Conservation (phyloP, 345 rosid species). For the Salix udensis region DNA sequence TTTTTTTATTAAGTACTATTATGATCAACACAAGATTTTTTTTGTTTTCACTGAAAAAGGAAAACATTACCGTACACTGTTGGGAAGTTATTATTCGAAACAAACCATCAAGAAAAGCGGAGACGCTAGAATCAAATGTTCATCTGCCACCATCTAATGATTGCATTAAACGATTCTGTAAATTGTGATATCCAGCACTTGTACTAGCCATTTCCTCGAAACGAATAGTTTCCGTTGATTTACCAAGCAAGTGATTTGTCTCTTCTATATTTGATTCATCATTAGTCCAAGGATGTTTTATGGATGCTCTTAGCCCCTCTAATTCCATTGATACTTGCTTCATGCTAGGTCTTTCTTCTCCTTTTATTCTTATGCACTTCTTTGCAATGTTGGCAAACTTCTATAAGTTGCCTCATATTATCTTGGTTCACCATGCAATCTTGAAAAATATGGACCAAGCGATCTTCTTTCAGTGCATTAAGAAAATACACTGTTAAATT, state of each 20-base stretch:
- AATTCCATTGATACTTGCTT: slow-evolving; percentile 1
- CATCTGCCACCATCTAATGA: neutral
- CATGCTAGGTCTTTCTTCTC: slow-evolving; percentile 6
- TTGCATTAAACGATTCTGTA: slow-evolving; percentile 3
- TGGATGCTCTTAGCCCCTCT: neutral
- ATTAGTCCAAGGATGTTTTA: too few relatives aligned
- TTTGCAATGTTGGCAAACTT: neutral
- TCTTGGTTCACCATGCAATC: neutral
- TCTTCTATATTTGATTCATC: slow-evolving; percentile 14
- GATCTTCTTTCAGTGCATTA: neutral
- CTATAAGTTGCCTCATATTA: neutral
- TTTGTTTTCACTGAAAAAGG: too few relatives aligned
- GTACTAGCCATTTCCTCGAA: neutral
- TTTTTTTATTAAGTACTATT: too few relatives aligned
- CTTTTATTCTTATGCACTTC: neutral
- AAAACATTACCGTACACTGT: too few relatives aligned
- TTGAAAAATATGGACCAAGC: neutral
- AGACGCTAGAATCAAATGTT: too few relatives aligned
- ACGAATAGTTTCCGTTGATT: neutral
- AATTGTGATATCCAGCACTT: slow-evolving; percentile 13
- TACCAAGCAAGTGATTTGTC: slow-evolving; percentile 14
- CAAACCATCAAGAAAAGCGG: too few relatives aligned
- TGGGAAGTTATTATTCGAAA: too few relatives aligned
- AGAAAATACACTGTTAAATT: neutral
- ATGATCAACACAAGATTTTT: too few relatives aligned